These are phyloP conservation scores for Saccharomycopsis phalli DNA, from an alignment of 1,139 yeast species.

Conservation along the genomic window DNA sequence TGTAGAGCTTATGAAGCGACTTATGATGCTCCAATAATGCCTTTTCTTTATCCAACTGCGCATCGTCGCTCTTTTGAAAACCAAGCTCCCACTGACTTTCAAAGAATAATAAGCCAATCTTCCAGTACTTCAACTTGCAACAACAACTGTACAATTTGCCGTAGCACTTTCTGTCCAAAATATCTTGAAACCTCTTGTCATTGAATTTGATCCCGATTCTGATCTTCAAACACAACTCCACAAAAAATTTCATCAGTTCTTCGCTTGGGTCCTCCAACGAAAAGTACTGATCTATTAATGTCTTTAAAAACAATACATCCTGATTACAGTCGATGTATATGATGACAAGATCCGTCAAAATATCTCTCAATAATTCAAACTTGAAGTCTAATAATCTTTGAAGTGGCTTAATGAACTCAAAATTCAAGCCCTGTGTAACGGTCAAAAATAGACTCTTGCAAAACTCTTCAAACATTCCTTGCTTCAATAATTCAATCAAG, in stretches of 20 bases:
- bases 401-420: slow-evolving; percentile 23
- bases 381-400: slow-evolving; percentile 23
- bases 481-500: too few relatives aligned
- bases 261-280: slow-evolving; percentile 15
- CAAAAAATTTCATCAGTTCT: slow-evolving; percentile 30
- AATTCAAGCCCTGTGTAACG: slow-evolving; percentile 30
- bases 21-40: too few relatives aligned
- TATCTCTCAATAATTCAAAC: slow-evolving; percentile 19
- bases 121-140: slow-evolving; percentile 29
- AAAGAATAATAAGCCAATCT: slow-evolving; percentile 44
- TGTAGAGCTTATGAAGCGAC: slow-evolving; percentile 37
- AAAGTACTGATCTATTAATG: slow-evolving; percentile 17
- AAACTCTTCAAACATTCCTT: slow-evolving; percentile 27
- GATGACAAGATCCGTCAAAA: slow-evolving; percentile 25
- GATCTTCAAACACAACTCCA: slow-evolving; percentile 35
- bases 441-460: slow-evolving; percentile 30
- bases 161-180: slow-evolving; percentile 30
- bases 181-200: slow-evolving; percentile 27
- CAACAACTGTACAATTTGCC: slow-evolving; percentile 32
- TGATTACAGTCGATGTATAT: slow-evolving; percentile 23
- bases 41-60: slow-evolving; percentile 20
- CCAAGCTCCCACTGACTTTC: slow-evolving; percentile 45
- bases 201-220: slow-evolving; percentile 37
- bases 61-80: neutral
- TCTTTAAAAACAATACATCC: slow-evolving; percentile 16